phyloP scores from a whole-genome alignment of 305 asterid genomes.

The Euphrasia arctica region DNA sequence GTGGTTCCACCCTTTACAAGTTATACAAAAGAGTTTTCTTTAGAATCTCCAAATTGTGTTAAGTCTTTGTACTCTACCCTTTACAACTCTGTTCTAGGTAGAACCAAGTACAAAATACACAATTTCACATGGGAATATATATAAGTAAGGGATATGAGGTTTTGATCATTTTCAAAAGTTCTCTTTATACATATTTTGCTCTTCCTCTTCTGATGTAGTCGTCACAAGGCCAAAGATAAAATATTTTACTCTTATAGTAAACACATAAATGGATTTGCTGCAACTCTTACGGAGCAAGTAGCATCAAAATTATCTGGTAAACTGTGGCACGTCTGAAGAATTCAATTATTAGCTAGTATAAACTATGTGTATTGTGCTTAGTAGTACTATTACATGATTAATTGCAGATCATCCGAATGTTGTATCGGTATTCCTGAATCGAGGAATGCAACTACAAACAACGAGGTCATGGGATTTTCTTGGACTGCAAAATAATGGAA shows the following conservation, averaged over 20 bases:
- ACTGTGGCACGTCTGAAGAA: conserved; percentile 23
- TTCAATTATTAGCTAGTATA: not conserved
- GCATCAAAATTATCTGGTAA: conserved; percentile 62
- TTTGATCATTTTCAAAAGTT: not conserved
- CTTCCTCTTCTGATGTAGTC: conserved; percentile 32
- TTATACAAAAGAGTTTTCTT: too few species aligned
- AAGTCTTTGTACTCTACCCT: too few species aligned
- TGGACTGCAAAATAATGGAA: conserved; percentile 60
- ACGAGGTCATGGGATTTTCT: conserved; percentile 94
- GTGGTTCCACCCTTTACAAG: too few species aligned
- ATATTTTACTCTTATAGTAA: conserved; percentile 77
- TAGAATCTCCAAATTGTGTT: too few species aligned
- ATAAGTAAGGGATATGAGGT: not conserved
- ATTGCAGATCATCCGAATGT: conserved; percentile 70
- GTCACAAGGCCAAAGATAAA: conserved; percentile 60
- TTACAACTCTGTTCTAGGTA: too few species aligned
- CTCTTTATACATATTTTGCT: not conserved
- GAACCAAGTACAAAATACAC: too few species aligned
- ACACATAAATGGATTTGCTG: conserved; percentile 96
- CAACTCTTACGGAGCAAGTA: conserved; percentile 64
- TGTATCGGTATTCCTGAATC: conserved; percentile 80
- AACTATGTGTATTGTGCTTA: not conserved
- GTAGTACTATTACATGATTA: not conserved
- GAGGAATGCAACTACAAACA: conserved; percentile 71
- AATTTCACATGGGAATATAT: too few species aligned